Base-by-base conservation (phyloP, 768 basidiomycete genomes). In the Leccinum truebloodii region DNA sequence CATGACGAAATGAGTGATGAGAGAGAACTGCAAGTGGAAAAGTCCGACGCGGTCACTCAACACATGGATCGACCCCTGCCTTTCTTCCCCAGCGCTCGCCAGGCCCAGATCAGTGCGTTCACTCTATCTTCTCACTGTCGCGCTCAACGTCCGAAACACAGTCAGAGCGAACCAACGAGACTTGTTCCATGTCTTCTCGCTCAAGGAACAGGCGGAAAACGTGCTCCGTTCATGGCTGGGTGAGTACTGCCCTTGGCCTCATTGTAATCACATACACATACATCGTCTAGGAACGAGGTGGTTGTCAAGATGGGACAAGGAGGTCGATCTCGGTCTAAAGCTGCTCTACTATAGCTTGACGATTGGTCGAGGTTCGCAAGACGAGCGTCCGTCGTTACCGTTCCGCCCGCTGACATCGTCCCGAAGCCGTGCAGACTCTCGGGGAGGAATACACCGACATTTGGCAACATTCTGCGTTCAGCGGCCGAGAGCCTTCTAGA, bases 391-490 rank as follows among this genome's bases (percentile, higher is more conserved):
- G 50, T 50, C 35, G 26, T 24, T 30, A 8, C 28, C 55, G 35
- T 32, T 26, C 10, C 18, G 48, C 34, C 22, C 7, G 52, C 64
- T 73, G 52, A 63, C 59, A 39, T 61, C 48, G 20, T 56, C 41
- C 10, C 9, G 41, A 55, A 94, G 92, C 87, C 16, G 82, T 81
- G 10, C 92, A 94, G 73, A 93, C 89, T 4, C 79, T 94, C 1
- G 93, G 93, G n/a, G 93, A 95, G 72, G 93, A 95, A 69, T 95
- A 95, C 67, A 93, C 91, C 1, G 88, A 89, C 67, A 86, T 90
- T 35, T 91, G 92, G 89, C 85, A 87, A 64, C 83, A 86, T 59
- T 84, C 87, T 12, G 69, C 77, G 3, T 74, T 71, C 30, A 76
- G 73, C 1, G 65, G 70, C 20, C 59, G 71, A 34, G 65, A 80